phyloP scores from a whole-genome alignment of 208 protist genomes.

The Balamuthia mandrillaris region DNA sequence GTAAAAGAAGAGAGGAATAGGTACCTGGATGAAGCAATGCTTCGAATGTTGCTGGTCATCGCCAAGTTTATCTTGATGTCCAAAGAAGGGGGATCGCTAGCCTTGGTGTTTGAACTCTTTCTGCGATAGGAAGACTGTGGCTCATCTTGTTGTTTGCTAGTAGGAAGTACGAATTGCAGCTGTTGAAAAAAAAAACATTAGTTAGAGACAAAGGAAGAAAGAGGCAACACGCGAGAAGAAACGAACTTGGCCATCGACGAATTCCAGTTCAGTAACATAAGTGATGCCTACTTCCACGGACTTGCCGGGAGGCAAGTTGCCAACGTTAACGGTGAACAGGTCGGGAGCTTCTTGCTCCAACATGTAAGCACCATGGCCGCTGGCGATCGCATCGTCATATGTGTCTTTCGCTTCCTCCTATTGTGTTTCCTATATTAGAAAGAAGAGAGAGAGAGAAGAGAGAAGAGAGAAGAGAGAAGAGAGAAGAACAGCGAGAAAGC shows the following conservation, averaged over 20 bases:
- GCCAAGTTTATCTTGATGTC: no score
- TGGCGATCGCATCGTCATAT: slow-evolving; percentile 51
- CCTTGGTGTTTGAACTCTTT: no score
- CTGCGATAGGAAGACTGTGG: no score
- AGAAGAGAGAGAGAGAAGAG: no score
- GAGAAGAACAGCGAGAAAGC: no score
- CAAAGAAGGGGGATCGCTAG: no score
- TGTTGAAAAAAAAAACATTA: not conserved
- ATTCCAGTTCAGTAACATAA: slow-evolving; percentile 29
- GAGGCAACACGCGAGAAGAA: not conserved
- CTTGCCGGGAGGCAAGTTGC: slow-evolving; percentile 34
- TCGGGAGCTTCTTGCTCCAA: not conserved
- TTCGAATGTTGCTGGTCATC: no score
- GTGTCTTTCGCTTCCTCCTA: slow-evolving; percentile 55
- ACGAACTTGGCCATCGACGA: not conserved
- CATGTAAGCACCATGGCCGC: slow-evolving; percentile 24
- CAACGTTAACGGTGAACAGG: slow-evolving; percentile 36
- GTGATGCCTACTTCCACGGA: not conserved
- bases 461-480: no score
- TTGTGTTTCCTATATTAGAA: no score
- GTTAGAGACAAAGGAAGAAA: not conserved
- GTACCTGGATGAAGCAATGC: no score
- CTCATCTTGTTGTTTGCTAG: no score
- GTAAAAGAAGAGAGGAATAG: no score
- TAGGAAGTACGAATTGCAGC: not conserved